Conservation (phyloP, 352 stramenopile species). For the Phytophthora brassicae region DNA sequence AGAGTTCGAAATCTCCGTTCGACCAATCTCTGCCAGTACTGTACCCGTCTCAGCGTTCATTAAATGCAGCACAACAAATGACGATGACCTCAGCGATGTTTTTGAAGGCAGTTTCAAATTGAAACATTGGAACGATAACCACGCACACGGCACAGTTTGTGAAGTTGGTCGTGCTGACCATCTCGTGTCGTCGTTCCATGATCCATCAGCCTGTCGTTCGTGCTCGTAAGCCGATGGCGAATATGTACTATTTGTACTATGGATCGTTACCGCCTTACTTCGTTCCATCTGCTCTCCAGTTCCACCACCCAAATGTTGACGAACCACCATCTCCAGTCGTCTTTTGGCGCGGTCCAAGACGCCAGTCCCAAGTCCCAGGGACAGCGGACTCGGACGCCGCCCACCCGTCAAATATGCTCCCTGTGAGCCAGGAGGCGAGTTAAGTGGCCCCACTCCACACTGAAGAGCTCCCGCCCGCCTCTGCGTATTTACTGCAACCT, state of each 20-base stretch:
- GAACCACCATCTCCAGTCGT: conserved; percentile 40
- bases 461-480: neutral
- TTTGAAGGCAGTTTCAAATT: conserved; percentile 72
- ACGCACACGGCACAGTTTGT: conserved; percentile 35
- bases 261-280: too few species aligned
- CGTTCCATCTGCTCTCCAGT: conserved; percentile 18
- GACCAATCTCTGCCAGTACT: conserved; percentile 59
- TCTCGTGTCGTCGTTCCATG: conserved; percentile 13
- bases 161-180: conserved; percentile 11
- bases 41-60: conserved; percentile 47
- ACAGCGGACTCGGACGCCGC: conserved; percentile 61
- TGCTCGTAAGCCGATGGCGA: conserved; percentile 22
- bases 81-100: conserved; percentile 41
- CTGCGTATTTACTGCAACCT: conserved; percentile 13
- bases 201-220: conserved; percentile 17
- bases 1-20: conserved; percentile 71
- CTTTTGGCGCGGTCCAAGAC: conserved; percentile 52
- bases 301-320: conserved; percentile 34
- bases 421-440: conserved; percentile 15
- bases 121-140: conserved; percentile 87
- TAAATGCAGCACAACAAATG: conserved; percentile 72
- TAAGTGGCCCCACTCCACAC: conserved; percentile 1
- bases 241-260: too few species aligned
- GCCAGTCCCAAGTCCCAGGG: conserved; percentile 51
- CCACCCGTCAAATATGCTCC: conserved; percentile 27